Evolutionary conservation across 257 asterid species (phyloP).

Genomic region (Marsdenia floribunda): DNA sequence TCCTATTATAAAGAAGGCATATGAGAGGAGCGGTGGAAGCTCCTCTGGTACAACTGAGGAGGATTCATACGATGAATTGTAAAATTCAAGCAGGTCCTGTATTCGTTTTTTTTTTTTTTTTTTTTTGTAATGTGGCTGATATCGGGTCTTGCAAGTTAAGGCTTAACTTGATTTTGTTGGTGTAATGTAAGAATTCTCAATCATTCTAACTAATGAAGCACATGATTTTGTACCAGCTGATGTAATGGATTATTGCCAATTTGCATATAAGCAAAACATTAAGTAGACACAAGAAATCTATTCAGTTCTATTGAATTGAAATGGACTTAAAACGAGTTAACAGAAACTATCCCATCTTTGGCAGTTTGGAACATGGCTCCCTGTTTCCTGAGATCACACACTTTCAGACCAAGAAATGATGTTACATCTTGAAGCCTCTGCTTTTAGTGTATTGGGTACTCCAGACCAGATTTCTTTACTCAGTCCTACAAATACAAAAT

Average conservation of each 20-base stretch:
- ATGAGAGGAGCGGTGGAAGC: constrained; percentile 14
- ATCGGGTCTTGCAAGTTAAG: background rate
- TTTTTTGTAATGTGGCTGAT: too few relatives aligned
- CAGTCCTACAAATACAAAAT: background rate
- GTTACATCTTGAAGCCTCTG: too few relatives aligned
- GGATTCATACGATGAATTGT: constrained; percentile 19
- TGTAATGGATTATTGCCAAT: background rate
- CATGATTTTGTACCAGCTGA: background rate
- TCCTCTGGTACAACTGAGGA: constrained; percentile 14
- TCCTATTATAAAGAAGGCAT: constrained; percentile 17
- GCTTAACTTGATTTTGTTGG: background rate
- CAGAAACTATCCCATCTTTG: too few relatives aligned
- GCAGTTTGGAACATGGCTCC: too few relatives aligned
- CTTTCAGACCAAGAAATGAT: too few relatives aligned
- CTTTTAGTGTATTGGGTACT: too few relatives aligned
- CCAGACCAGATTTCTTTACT: too few relatives aligned
- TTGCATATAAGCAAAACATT: background rate
- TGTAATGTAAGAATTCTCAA: background rate
- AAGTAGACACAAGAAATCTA: too few relatives aligned
- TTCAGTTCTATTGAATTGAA: too few relatives aligned
- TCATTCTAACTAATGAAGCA: background rate
- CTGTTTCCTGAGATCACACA: too few relatives aligned
- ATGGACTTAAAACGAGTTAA: too few relatives aligned
- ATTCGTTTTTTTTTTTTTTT: background rate
- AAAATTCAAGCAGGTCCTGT: background rate